These are phyloP conservation scores for Ormosia semicastrata DNA, from an alignment of 306 rosid genomes.

Conservation along the genomic window DNA sequence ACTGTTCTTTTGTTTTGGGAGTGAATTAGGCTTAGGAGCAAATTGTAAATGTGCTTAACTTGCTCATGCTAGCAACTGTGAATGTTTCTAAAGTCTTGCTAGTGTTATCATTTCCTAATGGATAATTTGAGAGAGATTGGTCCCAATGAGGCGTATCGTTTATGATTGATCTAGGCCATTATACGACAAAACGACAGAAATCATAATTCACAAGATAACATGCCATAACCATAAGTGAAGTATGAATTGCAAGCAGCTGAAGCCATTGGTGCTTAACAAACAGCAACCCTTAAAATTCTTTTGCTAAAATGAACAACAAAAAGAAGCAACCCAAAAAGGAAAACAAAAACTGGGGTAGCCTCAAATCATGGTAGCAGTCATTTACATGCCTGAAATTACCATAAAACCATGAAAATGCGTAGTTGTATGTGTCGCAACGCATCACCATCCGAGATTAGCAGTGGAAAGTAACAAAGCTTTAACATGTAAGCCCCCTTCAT, in stretches of 20 bases:
- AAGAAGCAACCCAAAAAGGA: not conserved
- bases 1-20: not conserved
- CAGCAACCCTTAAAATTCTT: not conserved
- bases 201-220: not conserved
- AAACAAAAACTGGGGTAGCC: not conserved
- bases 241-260: not conserved
- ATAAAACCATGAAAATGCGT: not conserved
- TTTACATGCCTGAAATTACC: slow-evolving; percentile 5
- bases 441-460: not conserved
- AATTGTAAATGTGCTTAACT: not conserved
- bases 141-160: not conserved
- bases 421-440: not conserved
- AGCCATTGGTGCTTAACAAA: not conserved
- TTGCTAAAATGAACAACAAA: not conserved
- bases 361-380: not conserved
- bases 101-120: not conserved
- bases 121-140: not conserved
- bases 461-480: slow-evolving; percentile 26
- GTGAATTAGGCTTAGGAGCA: not conserved
- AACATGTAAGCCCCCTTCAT: not conserved
- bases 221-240: not conserved
- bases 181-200: not conserved
- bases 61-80: not conserved
- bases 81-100: not conserved
- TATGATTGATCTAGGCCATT: not conserved